phyloP scores from a whole-genome alignment of 768 basidiomycete species.

The Mycena floridula region DNA sequence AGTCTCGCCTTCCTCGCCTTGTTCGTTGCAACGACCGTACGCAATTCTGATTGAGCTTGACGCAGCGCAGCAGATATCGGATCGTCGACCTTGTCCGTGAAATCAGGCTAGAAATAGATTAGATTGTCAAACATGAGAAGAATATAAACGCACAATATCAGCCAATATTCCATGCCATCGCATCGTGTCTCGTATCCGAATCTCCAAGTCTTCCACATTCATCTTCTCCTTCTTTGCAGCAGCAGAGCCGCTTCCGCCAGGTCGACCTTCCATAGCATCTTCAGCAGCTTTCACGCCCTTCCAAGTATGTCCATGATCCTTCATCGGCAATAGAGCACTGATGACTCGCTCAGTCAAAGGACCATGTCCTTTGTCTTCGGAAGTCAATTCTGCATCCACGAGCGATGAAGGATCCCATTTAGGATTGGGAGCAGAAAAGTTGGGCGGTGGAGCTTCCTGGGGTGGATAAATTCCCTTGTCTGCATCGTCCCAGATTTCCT shows the following conservation, averaged over 20 bases:
- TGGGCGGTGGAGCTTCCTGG: constrained; percentile 28
- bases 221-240: constrained; percentile 69
- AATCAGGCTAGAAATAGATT: constrained; percentile 52
- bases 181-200: constrained; percentile 69
- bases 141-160: constrained; percentile 51
- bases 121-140: not conserved
- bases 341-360: constrained; percentile 82
- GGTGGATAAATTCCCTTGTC: constrained; percentile 38
- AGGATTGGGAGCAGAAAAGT: constrained; percentile 46
- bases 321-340: constrained; percentile 65
- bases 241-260: constrained; percentile 74
- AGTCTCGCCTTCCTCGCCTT: constrained; percentile 76
- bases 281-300: constrained; percentile 80
- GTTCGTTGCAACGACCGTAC: constrained; percentile 73
- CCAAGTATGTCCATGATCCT: constrained; percentile 52
- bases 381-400: constrained; percentile 58
- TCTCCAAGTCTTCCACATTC: constrained; percentile 76
- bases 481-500: constrained; percentile 90
- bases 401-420: constrained; percentile 85
- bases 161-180: constrained; percentile 68
- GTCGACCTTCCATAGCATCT: constrained; percentile 79
- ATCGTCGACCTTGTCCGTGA: constrained; percentile 79
- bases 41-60: constrained; percentile 78
- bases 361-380: constrained; percentile 79
- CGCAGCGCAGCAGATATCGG: constrained; percentile 89